Conservation (phyloP, 108 stramenopile species). For the Nitzschia inconspicua region DNA sequence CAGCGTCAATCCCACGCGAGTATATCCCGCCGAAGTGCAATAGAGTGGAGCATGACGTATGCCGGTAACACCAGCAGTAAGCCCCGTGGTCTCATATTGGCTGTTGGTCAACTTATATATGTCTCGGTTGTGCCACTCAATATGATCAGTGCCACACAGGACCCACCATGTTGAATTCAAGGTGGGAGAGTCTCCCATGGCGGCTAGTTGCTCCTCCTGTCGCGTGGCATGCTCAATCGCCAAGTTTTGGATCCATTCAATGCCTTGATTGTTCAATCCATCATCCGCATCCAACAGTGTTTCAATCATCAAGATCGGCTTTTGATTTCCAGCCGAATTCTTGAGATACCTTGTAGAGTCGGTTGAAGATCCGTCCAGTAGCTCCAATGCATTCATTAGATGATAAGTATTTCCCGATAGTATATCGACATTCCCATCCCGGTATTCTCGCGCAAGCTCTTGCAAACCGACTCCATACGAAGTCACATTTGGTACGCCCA, state of each 20-base stretch:
- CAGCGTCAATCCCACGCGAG: slow-evolving; percentile 4
- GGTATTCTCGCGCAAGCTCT: not conserved
- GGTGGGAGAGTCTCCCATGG: too few relatives aligned
- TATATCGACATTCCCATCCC: not conserved
- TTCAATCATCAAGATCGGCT: slow-evolving; percentile 5
- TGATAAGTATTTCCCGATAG: not conserved
- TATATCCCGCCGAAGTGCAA: slow-evolving; percentile 11
- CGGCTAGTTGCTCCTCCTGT: slow-evolving; percentile 1
- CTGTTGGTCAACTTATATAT: not conserved
- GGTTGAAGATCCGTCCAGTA: not conserved
- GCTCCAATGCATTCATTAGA: not conserved
- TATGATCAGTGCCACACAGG: slow-evolving; percentile 8
- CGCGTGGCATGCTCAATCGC: not conserved
- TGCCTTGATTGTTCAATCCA: slow-evolving; percentile 7
- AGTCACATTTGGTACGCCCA: slow-evolving; percentile 4
- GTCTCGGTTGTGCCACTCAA: slow-evolving; percentile 14
- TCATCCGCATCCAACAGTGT: slow-evolving; percentile 15
- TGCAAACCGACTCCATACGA: slow-evolving; percentile 4
- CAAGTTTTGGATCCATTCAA: slow-evolving; percentile 9
- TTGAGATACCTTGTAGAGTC: not conserved
- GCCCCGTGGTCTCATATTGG: not conserved
- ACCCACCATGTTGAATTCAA: slow-evolving; percentile 11
- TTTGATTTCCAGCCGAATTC: not conserved
- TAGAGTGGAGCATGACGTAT: slow-evolving; percentile 3
- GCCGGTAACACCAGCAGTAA: not conserved